Conservation (phyloP, 495 filamentous ascomycete species). For the Parmelia sp. region DNA sequence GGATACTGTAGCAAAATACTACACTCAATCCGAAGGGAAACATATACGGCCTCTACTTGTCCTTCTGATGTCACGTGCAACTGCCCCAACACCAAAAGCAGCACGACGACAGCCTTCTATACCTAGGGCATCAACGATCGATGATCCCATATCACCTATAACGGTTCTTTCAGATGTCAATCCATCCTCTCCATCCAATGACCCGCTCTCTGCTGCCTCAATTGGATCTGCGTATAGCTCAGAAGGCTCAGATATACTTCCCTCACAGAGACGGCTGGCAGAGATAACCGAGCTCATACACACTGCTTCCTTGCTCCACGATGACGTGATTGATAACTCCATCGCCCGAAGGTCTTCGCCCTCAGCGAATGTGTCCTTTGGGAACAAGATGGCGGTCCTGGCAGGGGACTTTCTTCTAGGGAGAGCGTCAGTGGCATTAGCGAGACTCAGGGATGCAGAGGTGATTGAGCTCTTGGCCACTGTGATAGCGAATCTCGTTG, state of each 20-base stretch:
- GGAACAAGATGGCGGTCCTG: constrained; percentile 97
- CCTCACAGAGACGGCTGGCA: constrained; percentile 84
- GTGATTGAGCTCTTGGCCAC: constrained; percentile 91
- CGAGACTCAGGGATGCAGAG: constrained; percentile 82
- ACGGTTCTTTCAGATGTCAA: constrained; percentile 76
- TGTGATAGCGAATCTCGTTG: constrained; percentile 93
- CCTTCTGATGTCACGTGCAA: constrained; percentile 91
- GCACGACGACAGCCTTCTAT: constrained; percentile 22
- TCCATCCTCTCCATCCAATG: constrained; percentile 51
- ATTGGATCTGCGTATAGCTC: constrained; percentile 44
- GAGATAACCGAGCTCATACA: constrained; percentile 97
- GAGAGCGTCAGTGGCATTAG: constrained; percentile 86
- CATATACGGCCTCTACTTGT: constrained; percentile 92
- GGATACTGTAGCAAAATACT: constrained; percentile 95
- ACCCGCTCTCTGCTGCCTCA: constrained; percentile 43
- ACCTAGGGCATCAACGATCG: constrained; percentile 41
- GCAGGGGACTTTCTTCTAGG: constrained; percentile 93
- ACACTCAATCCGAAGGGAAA: constrained; percentile 93
- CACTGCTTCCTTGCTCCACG: constrained; percentile 91
- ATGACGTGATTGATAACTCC: constrained; percentile 96
- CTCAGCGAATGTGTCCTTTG: constrained; percentile 87
- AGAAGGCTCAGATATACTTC: constrained; percentile 70
- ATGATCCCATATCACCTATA: constrained; percentile 69
- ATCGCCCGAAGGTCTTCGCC: constrained; percentile 71
- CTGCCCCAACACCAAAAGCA: constrained; percentile 66